Evolutionary conservation across 2,329 filamentous ascomycete species (phyloP), one percentile per base, ranked within the genome.

Genomic region (Dactylellina cionopaga): DNA sequence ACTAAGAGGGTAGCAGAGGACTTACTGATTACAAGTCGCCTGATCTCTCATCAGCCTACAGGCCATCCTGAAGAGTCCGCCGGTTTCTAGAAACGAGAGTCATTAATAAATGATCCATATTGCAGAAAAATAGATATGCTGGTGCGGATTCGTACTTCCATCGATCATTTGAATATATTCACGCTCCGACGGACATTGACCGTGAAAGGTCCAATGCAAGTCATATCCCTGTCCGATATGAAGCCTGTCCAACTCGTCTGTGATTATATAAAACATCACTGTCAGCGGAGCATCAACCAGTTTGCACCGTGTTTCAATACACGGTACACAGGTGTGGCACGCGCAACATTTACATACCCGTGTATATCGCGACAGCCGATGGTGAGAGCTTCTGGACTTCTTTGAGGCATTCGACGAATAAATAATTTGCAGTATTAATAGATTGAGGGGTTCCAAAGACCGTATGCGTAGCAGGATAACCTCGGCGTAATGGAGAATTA

Each of bases 191-290:
- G 60, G 60, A n/a, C 24, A 43, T 11, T 55, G 19, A 6, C 19
- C 29, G 15, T 47, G 37, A 22, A 64, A 64, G 11, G 60, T 64
- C 60, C 49, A 55, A 29, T 64, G 60, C 13, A 64, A 29, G 24
- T 64, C 60, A 11, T 35, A 15, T 2, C 27, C 60, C 22, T 64
- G 60, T 3, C 60, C 60, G 0, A 55, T 15, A 22, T 55, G 49
- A 5, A 55, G 15, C 3, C 47, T 55, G 7, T 39, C 11, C 27
- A 39, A 4, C n/a, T 52, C 60, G 27, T 55, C 60, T 55, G 15
- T 15, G 5, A 44, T 5, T 49, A 5, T 29, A 15, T 49, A 25
- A 2, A 11, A 11, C 47, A 52, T 31, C 10, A 47, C 15, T n/a
- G n/a, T 13, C 43, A 27, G 22, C 6, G 25, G 11, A 27, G 19